Evolutionary conservation across 2,329 filamentous ascomycete genomes (phyloP), one percentile per base, ranked within the genome.

Genomic region (Penicillium sp.): DNA sequence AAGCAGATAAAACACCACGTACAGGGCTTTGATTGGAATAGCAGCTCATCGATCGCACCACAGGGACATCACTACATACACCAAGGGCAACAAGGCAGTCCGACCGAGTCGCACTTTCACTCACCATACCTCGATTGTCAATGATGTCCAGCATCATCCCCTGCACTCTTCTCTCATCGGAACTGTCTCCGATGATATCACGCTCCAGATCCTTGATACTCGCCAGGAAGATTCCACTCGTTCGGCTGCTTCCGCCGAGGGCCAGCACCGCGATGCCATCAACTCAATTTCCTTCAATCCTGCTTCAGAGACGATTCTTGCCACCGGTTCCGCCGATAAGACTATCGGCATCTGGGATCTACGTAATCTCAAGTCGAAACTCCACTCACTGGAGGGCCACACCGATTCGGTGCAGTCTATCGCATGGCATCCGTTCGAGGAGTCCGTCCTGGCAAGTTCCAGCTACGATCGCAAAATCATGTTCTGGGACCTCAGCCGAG

Each of bases 221-320:
- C 86, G 93, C 61, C 80, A 81, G 64, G 66, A 78, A 27, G 80
- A 83, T 47, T 84, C 78, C 46, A 82, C 81, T 55, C 81, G 80
- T 56, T 83, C 89, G 0, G 83, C 88, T 4, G 79, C 87, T 41
- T 80, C 85, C 33, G 86, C 83, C 14, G 77, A 81, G 55, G 78
- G 82, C 41, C 91, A 91, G 9, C 95, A 99, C 66, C 80, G 80
- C 8, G 93, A 97, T 69, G 92, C 92, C 14, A 91, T 99, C 71
- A 99, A 99, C 68, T 87, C 89, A n/a, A 77, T 99, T 22, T 86
- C 93, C 0, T 99, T 96, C 75, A 95, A 96, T 65, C 91, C 91
- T 0, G 86, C 85, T 28, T 87, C 86, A n/a, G 92, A 99, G 66
- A 88, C 87, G 30, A 80, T 95, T 31, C 79, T 99, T 33, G 93